phyloP scores from a whole-genome alignment of 2,329 filamentous ascomycete species.

The Colletotrichum phormii region DNA sequence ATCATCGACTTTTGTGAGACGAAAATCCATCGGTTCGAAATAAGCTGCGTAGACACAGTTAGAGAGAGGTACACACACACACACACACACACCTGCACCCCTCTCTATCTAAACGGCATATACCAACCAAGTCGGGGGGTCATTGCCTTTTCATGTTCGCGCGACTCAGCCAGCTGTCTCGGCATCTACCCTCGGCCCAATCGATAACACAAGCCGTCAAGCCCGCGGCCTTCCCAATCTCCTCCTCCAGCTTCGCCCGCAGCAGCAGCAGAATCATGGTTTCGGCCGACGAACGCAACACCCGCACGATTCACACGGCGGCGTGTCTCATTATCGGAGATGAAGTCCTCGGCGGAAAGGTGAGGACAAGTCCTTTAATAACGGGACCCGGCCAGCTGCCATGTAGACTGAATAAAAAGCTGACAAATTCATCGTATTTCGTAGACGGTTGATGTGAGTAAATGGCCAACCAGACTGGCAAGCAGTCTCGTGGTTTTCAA shows the following conservation, averaged over 20 bases:
- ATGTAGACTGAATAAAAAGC: not conserved
- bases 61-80: not conserved
- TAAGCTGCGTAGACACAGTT: not conserved
- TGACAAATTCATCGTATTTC: not conserved
- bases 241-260: constrained; percentile 39
- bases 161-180: constrained; percentile 77
- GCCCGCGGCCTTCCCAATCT: constrained; percentile 38
- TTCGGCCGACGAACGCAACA: constrained; percentile 64
- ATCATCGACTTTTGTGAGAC: constrained; percentile 4
- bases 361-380: constrained; percentile 49
- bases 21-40: not conserved
- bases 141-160: constrained; percentile 72
- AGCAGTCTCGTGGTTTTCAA: not conserved
- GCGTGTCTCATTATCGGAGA: constrained; percentile 97
- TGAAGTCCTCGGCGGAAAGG: constrained; percentile 95
- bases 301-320: constrained; percentile 84
- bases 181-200: constrained; percentile 66
- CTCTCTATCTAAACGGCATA: not conserved
- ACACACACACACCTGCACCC: not conserved
- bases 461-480: not conserved
- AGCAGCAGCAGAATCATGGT: constrained; percentile 52
- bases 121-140: not conserved
- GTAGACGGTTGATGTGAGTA: constrained; percentile 55
- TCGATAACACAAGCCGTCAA: constrained; percentile 41
- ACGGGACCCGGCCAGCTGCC: too few relatives aligned